Percentiles rank a stretch among this genome's conserved stretches.
These are phyloP conservation scores for Leccinum imitatum DNA, from an alignment of 768 basidiomycete species.

Conservation along the genomic window DNA sequence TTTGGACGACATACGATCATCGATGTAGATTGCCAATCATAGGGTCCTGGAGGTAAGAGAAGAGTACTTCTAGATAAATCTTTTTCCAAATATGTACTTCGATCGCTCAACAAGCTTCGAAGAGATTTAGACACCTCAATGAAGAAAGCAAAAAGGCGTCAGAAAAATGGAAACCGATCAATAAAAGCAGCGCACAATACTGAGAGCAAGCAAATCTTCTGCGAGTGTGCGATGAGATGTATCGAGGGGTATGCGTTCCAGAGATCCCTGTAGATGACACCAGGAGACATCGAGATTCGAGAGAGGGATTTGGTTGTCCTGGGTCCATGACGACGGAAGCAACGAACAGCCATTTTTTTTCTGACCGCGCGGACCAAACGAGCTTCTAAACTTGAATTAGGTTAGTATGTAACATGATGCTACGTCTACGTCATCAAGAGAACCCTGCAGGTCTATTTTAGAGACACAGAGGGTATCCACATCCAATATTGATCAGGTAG, in stretches of 20 bases:
- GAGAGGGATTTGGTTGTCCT: not conserved
- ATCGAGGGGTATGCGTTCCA: conserved; percentile 9
- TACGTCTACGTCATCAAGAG: not conserved
- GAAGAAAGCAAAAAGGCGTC: not conserved
- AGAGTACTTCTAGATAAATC: not conserved
- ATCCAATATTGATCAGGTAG: not conserved
- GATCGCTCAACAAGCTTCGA: conserved; percentile 3
- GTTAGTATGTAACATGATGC: not conserved
- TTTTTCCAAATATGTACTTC: conserved; percentile 6
- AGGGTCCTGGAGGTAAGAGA: conserved; percentile 9
- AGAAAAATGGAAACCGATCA: not conserved
- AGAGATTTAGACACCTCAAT: conserved; percentile 5
- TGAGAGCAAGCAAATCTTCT: conserved; percentile 6
- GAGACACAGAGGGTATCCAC: not conserved
- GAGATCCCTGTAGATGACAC: not conserved
- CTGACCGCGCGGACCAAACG: not conserved
- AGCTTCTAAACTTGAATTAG: not conserved
- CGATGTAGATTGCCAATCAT: conserved; percentile 12
- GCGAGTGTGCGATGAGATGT: not conserved
- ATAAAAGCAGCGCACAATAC: not conserved
- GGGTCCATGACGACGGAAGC: not conserved
- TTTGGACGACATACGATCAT: conserved; percentile 1
- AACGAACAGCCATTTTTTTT: not conserved
- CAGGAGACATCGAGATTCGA: not conserved
- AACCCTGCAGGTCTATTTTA: not conserved